Evolutionary conservation across 148 eudicot species (phyloP), one percentile per base, ranked within the genome.

Genomic region (Chenopodium berlandieri): DNA sequence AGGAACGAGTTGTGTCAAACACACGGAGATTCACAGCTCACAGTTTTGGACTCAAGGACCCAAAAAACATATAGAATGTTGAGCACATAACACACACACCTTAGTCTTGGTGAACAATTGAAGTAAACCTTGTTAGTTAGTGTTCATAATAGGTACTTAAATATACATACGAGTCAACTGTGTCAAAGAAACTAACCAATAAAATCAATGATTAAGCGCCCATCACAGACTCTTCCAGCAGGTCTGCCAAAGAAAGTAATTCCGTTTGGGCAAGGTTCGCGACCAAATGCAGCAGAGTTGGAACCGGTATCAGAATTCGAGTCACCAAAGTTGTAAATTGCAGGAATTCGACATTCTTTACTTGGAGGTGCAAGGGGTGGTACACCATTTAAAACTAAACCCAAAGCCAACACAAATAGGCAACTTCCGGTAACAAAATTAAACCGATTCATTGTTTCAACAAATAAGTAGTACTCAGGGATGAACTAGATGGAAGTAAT

Each of bases 261-360:
- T 0, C 97, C 97, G 37, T 86, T 60, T 8, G 97, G 97, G 2
- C 85, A 83, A 31, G 77, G 76, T 47, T 80, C 84, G 48, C 87
- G 92, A 6, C 88, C 92, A 74, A 93, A 93, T 14, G 89, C 90
- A 2, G 97, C 92, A 8, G 97, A 91, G 22, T 81, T 69, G 2
- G 90, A 87, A 30, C 97, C 94, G 13, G 94, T 90, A 79, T 93
- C 97, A 44, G 97, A 92, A 60, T 91, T 91, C 0, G 97, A 92
- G 83, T 92, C 97, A 0, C 97, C 97, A 56, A 93, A 93, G 87
- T 90, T 93, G 84, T 87, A 93, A 32, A 93, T 82, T 4, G 93
- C 94, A 62, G 94, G 94, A 30, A 89, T 89, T 1, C 75, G 77
- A 76, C 92, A 92, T 1, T 75, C 78, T 2, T n/a, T 65, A 65